Base-by-base conservation (phyloP, 306 rosid genomes). In the Fragaria iinumae region DNA sequence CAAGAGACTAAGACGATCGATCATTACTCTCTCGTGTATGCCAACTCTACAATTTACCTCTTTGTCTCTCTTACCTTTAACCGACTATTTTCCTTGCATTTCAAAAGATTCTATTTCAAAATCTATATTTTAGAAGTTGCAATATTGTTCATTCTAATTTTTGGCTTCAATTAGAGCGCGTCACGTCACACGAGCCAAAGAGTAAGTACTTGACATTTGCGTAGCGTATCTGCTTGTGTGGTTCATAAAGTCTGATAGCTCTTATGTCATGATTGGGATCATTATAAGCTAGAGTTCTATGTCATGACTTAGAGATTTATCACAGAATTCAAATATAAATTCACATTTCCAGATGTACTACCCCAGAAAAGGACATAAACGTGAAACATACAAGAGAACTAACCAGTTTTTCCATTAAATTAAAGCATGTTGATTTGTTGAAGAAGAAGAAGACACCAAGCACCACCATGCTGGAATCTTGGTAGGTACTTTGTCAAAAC, bases 401-500 rank as follows among this genome's bases (percentile, higher is more conserved):
- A 55, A 38, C 2, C 43, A 14, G 13, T 56, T 23, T 41, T 6
- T 13, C 49, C 2, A 50, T 50, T 34, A 14, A 73, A 39, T 6
- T 13, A 73, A 65, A 18, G 8, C 67, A 38, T 39, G 38, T 36
- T 48, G 53, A 48, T 48, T 48, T 48, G 20, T 13, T 56, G 67
- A 8, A 21, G 67, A 56, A 38, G 41, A 56, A 55, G 62, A 56
- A 27, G 8, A 8, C 23, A 53, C 23, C 29, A 38, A n/a, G 75
- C n/a, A 11, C 23, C 23, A 21, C 50, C 38, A 23, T 55, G 60
- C 60, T 55, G 12, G 60, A 55, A n/a, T 55, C 60, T 56, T 56
- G 63, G 27, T 70, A 20, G 77, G 80, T 76, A 52, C 50, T 41
- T 63, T 49, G 77, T 75, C 60, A 52, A 76, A 52, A 68, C 36